Evolutionary conservation across 768 basidiomycete genomes (phyloP).

Genomic region (Leccinum sublutescens): DNA sequence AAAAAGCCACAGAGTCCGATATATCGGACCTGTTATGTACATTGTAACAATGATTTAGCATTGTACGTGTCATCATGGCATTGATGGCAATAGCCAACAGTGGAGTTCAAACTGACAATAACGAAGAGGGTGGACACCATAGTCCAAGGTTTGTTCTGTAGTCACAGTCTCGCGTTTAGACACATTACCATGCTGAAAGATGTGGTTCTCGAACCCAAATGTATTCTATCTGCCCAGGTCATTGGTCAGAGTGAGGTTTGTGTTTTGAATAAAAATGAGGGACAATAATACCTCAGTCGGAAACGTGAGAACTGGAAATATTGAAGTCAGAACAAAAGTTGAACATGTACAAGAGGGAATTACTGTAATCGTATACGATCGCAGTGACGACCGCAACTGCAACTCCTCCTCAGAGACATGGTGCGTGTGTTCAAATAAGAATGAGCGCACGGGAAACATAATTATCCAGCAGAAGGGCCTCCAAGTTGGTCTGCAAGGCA

Average conservation of each 20-base stretch:
- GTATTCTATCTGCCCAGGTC: not conserved
- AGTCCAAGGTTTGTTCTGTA: conserved; percentile 7
- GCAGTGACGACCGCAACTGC: not conserved
- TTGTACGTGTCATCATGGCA: too few relatives aligned
- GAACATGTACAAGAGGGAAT: not conserved
- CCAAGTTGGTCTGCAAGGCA: not conserved
- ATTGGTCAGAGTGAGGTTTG: not conserved
- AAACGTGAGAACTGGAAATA: not conserved
- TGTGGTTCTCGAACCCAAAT: not conserved
- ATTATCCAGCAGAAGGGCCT: not conserved
- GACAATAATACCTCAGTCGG: not conserved
- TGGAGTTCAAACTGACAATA: conserved; percentile 4
- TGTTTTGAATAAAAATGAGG: not conserved
- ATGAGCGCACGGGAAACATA: not conserved
- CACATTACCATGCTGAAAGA: not conserved
- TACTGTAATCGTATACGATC: not conserved
- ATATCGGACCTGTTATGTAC: not conserved
- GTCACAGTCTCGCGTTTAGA: not conserved
- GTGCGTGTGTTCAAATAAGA: not conserved
- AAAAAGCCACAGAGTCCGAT: not conserved
- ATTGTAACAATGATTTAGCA: too few relatives aligned
- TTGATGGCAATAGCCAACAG: too few relatives aligned
- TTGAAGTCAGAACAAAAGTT: not conserved
- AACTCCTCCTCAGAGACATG: not conserved
- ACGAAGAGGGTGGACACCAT: conserved; percentile 10